Evolutionary conservation across 352 stramenopile genomes (phyloP).

Genomic region (Thraustochytrium sp.): DNA sequence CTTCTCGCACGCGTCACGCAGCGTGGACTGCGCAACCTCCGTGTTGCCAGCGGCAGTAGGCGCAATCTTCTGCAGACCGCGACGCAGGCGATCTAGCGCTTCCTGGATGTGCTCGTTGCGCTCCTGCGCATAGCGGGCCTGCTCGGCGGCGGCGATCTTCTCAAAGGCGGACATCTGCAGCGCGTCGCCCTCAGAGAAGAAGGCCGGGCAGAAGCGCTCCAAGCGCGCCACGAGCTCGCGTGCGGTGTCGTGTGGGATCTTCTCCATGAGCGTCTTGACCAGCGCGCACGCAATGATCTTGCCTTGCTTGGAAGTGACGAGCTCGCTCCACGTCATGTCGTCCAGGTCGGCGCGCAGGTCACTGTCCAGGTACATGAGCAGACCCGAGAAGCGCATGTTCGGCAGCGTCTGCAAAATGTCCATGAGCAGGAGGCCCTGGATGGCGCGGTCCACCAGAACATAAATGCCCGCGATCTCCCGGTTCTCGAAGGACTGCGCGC

Average conservation of each 20-base stretch:
- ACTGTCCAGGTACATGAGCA: not conserved
- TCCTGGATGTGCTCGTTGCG: constrained; percentile 17
- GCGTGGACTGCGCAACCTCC: not conserved
- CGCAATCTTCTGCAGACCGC: constrained; percentile 4
- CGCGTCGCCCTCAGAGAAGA: constrained; percentile 33
- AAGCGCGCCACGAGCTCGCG: constrained; percentile 9
- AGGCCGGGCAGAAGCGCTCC: not conserved
- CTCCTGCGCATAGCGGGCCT: not conserved
- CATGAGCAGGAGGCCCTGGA: constrained; percentile 6
- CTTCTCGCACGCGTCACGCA: constrained; percentile 14
- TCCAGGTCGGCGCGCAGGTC: not conserved
- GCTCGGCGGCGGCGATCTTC: constrained; percentile 12
- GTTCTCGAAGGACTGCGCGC: not conserved
- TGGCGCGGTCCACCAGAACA: constrained; percentile 3
- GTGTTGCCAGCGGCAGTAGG: not conserved
- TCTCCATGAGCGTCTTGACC: constrained; percentile 21
- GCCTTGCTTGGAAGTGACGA: constrained; percentile 8
- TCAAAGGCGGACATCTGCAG: constrained; percentile 39
- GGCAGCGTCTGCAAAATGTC: constrained; percentile 20
- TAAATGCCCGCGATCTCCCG: not conserved
- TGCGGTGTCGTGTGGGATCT: not conserved
- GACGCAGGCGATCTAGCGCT: not conserved
- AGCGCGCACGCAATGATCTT: constrained; percentile 1
- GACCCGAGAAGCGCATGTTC: not conserved
- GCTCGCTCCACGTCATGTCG: constrained; percentile 24